These are phyloP conservation scores for Xerocomus potaroensis DNA, from an alignment of 768 basidiomycete species.

Conservation along the genomic window DNA sequence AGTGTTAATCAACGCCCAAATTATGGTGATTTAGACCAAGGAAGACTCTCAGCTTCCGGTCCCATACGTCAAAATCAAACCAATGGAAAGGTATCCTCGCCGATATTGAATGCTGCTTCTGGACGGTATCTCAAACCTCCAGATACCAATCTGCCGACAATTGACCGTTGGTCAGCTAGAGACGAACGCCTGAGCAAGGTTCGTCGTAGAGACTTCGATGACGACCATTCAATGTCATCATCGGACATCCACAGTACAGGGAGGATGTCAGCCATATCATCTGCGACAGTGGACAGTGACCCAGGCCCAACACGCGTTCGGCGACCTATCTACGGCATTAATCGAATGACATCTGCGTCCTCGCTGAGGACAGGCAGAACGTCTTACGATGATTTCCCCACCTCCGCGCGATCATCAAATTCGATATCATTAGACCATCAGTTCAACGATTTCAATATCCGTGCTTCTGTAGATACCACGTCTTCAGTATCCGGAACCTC, in stretches of 20 bases:
- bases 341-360: conserved; percentile 71
- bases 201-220: conserved; percentile 79
- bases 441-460: conserved; percentile 70
- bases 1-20: conserved; percentile 35
- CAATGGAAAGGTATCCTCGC: conserved; percentile 37
- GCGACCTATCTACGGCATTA: conserved; percentile 60
- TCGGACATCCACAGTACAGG: conserved; percentile 77
- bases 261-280: conserved; percentile 74
- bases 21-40: conserved; percentile 33
- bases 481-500: conserved; percentile 57
- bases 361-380: conserved; percentile 56
- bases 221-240: conserved; percentile 88
- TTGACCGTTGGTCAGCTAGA: conserved; percentile 45
- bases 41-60: conserved; percentile 54
- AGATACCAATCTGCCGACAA: conserved; percentile 32
- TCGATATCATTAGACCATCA: conserved; percentile 75
- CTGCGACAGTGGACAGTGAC: conserved; percentile 82
- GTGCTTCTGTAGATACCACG: conserved; percentile 61
- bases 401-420: conserved; percentile 74
- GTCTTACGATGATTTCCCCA: conserved; percentile 67
- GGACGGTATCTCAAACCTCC: conserved; percentile 46
- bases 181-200: conserved; percentile 71
- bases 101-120: conserved; percentile 58
- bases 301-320: conserved; percentile 72
- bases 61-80: conserved; percentile 59